phyloP scores from a whole-genome alignment of 1,139 yeast species.

The Geotrichum candidum region DNA sequence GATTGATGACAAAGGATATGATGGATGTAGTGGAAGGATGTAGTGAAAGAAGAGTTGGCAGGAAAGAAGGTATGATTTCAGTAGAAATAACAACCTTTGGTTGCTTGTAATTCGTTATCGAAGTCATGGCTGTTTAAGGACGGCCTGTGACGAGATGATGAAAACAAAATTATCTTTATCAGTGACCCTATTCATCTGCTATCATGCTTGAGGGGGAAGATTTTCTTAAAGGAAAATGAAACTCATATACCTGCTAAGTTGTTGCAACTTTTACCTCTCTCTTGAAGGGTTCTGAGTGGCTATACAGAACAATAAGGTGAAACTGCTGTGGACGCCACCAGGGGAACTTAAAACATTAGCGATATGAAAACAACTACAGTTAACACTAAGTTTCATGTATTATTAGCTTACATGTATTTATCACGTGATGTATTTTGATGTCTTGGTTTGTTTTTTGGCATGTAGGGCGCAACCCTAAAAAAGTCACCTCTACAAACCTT shows the following conservation, averaged over 20 bases:
- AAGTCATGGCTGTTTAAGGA: not conserved
- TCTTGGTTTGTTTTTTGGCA: not conserved
- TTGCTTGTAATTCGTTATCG: not conserved
- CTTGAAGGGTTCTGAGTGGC: not conserved
- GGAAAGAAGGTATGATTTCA: not conserved
- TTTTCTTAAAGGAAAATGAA: not conserved
- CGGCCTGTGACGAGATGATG: not conserved
- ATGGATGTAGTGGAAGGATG: not conserved
- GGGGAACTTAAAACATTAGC: too few species aligned
- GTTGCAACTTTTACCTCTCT: not conserved
- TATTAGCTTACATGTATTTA: not conserved
- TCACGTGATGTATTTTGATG: not conserved
- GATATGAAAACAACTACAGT: too few species aligned
- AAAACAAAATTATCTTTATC: not conserved
- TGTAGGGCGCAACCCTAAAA: conserved; percentile 19
- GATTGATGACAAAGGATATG: not conserved
- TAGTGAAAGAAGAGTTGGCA: not conserved
- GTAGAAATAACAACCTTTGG: not conserved
- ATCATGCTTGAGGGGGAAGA: not conserved
- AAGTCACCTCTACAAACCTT: not conserved
- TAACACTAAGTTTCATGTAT: not conserved
- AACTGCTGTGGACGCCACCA: too few species aligned
- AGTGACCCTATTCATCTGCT: not conserved
- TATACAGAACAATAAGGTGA: too few species aligned
- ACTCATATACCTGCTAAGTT: not conserved